Percentiles rank a stretch among this genome's conserved stretches.
Evolutionary conservation across 1,139 yeast genomes (phyloP).

Genomic region (Pichiaceae sp.): DNA sequence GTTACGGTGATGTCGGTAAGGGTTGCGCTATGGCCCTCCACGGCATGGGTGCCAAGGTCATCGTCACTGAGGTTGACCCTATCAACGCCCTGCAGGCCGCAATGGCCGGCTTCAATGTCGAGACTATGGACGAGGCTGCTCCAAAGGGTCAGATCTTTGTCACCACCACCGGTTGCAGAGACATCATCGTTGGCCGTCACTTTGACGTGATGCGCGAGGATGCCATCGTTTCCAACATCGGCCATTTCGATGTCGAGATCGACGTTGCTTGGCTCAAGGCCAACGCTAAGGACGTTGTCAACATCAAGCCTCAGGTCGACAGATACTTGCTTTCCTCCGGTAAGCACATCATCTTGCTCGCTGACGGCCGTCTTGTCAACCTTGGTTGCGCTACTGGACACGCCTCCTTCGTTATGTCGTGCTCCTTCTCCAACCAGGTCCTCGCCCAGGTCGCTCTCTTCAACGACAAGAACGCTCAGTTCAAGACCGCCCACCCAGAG

Average conservation of each 20-base stretch:
- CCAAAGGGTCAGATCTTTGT: constrained; percentile 94
- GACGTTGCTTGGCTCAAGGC: constrained; percentile 98
- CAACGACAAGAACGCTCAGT: constrained; percentile 78
- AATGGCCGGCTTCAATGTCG: constrained; percentile 97
- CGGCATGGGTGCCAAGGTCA: constrained; percentile 99
- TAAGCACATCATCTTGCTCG: constrained; percentile 91
- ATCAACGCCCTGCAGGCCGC: constrained; percentile 99
- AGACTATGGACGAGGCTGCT: constrained; percentile 93
- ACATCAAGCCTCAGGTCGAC: constrained; percentile 99
- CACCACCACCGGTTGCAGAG: constrained; percentile 99
- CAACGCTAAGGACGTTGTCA: constrained; percentile 81
- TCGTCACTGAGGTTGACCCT: constrained; percentile 97
- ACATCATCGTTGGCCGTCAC: constrained; percentile 86
- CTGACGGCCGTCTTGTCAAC: constrained; percentile 99
- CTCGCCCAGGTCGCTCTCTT: constrained; percentile 97
- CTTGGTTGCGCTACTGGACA: constrained; percentile 99
- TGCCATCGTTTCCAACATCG: constrained; percentile 99
- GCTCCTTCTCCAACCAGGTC: constrained; percentile 99
- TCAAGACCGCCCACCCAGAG: constrained; percentile 80
- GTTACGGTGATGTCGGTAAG: constrained; percentile 99
- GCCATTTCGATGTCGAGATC: constrained; percentile 98
- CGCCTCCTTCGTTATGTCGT: constrained; percentile 98
- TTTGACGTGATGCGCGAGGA: constrained; percentile 95
- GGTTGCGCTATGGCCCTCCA: constrained; percentile 99
- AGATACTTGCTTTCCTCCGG: constrained; percentile 88